Base-by-base conservation (phyloP, 495 filamentous ascomycete species). In the Penicillium atrosanguineum region DNA sequence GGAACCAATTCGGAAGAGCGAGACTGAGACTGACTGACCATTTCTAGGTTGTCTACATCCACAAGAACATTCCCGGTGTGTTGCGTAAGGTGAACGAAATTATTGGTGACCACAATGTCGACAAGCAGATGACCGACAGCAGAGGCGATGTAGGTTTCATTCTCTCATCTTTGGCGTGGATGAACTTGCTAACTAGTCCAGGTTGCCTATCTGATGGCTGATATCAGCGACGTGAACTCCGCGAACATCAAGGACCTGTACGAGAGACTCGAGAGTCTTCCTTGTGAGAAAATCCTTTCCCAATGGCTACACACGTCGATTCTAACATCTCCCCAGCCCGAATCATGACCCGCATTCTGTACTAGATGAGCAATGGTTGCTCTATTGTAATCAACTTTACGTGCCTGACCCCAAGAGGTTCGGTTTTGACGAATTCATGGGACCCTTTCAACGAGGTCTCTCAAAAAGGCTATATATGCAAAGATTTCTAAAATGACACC, bases 121-220 rank as follows among this genome's bases (percentile, higher is more conserved):
- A 96, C 67, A 97, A 96, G 77, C 95, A 99, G 69, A 97, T 91
- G 75, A 92, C 90, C 28, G 95, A 97, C 68, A 94, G 86, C 73
- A 85, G 88, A 76, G 94, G 91, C 59, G 93, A 97, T 70, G 86
- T 89, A 71, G 51, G 81, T 69, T 25, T 44, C 48, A 21, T 26
- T 12, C 2, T 11, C 21, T 19, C 15, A 26, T 19, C 16, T 3
- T 39, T 25, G 39, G 11, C 26, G 4, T 50, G 18, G 15, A 51
- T 31, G 3, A 37, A 44, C 15, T 3, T 6, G 16, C 45, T 70
- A 57, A 72, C 49, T 12, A 16, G 6, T 46, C 19, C 56, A 87
- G 86, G 81, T 91, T 53, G 95, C 95, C 20, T 99, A 97, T 67
- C 77, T 97, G 53, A 96, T 99, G 94, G 94, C 95, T 19, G 95